A percentile compares a stretch with the other conserved stretches of the same genome.
phyloP scores from a whole-genome alignment of 257 asterid genomes.

The Verbena officinalis region DNA sequence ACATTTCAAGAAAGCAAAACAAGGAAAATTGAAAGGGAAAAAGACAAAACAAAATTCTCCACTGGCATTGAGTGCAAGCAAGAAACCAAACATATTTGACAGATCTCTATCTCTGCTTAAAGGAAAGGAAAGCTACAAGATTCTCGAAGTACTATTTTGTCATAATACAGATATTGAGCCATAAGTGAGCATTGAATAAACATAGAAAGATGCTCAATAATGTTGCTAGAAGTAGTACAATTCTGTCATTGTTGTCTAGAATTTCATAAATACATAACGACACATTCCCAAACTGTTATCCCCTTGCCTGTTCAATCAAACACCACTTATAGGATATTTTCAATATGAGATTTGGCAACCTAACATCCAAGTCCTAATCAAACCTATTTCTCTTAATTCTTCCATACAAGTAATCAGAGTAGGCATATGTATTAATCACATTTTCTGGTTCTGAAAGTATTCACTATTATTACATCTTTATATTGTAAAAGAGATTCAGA shows the following conservation, averaged over 20 bases:
- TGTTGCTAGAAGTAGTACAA: constrained; percentile 25
- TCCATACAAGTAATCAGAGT: constrained; percentile 16
- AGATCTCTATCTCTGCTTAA: constrained; percentile 30
- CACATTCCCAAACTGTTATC: neutral
- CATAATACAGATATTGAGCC: constrained; percentile 9
- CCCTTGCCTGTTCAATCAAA: constrained; percentile 25
- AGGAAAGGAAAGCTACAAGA: constrained; percentile 23
- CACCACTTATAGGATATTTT: constrained; percentile 20
- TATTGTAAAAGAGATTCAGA: constrained; percentile 19
- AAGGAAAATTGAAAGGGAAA: neutral
- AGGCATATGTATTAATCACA: constrained; percentile 34
- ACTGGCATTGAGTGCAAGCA: constrained; percentile 40
- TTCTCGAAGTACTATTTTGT: constrained; percentile 15
- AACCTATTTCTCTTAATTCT: constrained; percentile 17
- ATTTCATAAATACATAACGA: neutral
- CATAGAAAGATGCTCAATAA: constrained; percentile 36
- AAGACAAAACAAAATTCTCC: constrained; percentile 13
- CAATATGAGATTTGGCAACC: constrained; percentile 22
- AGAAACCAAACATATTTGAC: constrained; percentile 36
- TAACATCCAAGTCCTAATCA: neutral
- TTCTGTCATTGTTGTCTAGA: constrained; percentile 3
- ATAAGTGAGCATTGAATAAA: constrained; percentile 23
- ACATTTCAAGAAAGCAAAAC: neutral
- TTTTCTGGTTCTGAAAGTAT: neutral
- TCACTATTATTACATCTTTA: constrained; percentile 30